Base-by-base conservation (phyloP, 495 filamentous ascomycete genomes). In the Cercophora samala region DNA sequence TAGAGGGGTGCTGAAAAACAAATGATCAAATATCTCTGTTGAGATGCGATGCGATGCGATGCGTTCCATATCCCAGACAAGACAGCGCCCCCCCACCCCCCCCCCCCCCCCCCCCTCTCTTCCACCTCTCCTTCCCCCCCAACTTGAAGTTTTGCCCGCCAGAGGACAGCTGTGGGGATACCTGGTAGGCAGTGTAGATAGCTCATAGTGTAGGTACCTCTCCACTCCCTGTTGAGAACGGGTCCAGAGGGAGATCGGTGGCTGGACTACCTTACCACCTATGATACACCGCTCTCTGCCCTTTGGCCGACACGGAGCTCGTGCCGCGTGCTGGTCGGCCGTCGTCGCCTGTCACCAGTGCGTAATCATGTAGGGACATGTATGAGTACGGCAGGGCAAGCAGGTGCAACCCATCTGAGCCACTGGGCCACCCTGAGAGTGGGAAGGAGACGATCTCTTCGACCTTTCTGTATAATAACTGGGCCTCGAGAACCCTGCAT, bases 381-480 rank as follows among this genome's bases (percentile, higher is more conserved):
- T 46, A 46, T 46, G 37, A 46, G 9, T 46, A 46, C 37, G 37
- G 37, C 37, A 46, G 37, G 37, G 37, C 37, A 17, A 13, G 37
- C 37, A 46, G 37, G 15, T 18, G 37, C 37, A 46, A 46, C 37
- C 37, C 13, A 46, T 46, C 37, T 46, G 37, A 46, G 37, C 11
- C 37, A n/a, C n/a, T n/a, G n/a, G n/a, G n/a, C n/a, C n/a, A n/a
- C n/a, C n/a, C n/a, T n/a, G n/a, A 46, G 37, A 46, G 37, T 46
- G 37, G 37, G 37, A 46, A 46, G 37, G 37, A 46, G 37, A 46
- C 6, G 37, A 46, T 46, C 37, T 46, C 37, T 46, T 46, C 37
- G 37, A 17, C 37, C 37, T 46, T n/a, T n/a, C n/a, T 46, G 37
- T 56, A 56, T 56, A 56, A 56, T 56, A 56, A 56, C 53, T 56